Base-by-base conservation (phyloP, 2,329 filamentous ascomycete species). In the Onygena corvina region DNA sequence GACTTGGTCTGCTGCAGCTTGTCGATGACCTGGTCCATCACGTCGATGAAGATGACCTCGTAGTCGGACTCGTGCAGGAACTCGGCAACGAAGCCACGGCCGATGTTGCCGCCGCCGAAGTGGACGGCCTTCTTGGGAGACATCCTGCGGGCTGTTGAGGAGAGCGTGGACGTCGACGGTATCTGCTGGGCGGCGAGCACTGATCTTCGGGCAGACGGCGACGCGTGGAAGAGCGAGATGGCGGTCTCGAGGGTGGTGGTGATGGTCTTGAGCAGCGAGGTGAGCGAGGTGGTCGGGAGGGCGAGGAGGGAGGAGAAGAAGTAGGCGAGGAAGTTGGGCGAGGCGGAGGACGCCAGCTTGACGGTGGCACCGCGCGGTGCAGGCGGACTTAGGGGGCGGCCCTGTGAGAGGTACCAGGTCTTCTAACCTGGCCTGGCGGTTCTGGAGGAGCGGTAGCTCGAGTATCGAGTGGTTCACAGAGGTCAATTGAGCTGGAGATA, bases 21-120 rank as follows among this genome's bases (percentile, higher is more conserved):
- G 60, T 90, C 75, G 65, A 96, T 92, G 54, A 95, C 74, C 53
- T 71, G 71, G 65, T 90, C 87, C 71, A 88, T 82, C 57, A 98
- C 89, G 74, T 98, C 92, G 59, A 93, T 83, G 63, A 98, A 96
- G 72, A 96, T 76, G 61, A 98, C 90, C 64, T 95, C 86, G 67
- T 89, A 98, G 64, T 86, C 89, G 9, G 89, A 92, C 68, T 93
- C 84, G 75, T 94, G 86, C 34, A 96, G 79, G 72, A 95, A 92
- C 70, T 87, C 87, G 61, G 84, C 86, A 49, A 92, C 86, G 59
- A 92, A 92, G 67, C 86, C 84, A 66, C 84, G 83, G 67, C 83
- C 86, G 63, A 92, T 90, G 68, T 90, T 90, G 64, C 86, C 86
- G 60, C 84, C 84, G 58, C 86, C 86, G 60, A 92, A 90, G 71